Evolutionary conservation across 2,329 filamentous ascomycete species (phyloP), one percentile per base, ranked within the genome.

Genomic region (Colletotrichum sp.): DNA sequence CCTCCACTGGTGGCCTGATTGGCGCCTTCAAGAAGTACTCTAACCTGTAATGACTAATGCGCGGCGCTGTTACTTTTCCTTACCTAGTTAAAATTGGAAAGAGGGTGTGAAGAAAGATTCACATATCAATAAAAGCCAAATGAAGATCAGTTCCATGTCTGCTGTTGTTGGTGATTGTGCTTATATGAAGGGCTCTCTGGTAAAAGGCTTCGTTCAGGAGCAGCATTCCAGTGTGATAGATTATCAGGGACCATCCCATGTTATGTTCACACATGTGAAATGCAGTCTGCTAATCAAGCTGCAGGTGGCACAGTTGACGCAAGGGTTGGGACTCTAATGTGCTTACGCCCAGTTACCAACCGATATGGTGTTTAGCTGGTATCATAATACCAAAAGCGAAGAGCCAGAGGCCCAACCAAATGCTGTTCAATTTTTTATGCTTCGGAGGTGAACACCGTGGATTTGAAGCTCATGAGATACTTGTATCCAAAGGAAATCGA

Each of bases 1-100:
- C 92, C 77, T 97, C 95, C 81, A 99, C 97, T 13, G 95, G 93
- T 78, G 95, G 96, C 32, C 90, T 99, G 80, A 96, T 99, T 85
- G 93, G 93, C 76, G 95, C 95, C 12, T 99, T 98, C 89, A 98
- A 98, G 94, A 93, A 93, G 88, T 92, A 89, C 79, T 84, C 88
- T 28, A 87, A 88, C 80, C 84, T 88, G 77, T 92, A 86, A 88
- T 74, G 70, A 74, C 71, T 76, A 76, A 76, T 64, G 55, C 55
- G 39, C n/a, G 26, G 55, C 71, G 65, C 28, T 69, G 78, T 71
- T 69, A 78, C 69, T 48, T n/a, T 70, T 70, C 68, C 30, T n/a
- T 65, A 28, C 52, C 44, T 69, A 52, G 10, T 60, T 18, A 72
- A 68, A 75, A 63, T 57, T 72, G 60, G 72, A 68, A 72, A 68